These are phyloP conservation scores for Rutstroemia sydowiana DNA, from an alignment of 2,329 filamentous ascomycete genomes.

Conservation along the genomic window DNA sequence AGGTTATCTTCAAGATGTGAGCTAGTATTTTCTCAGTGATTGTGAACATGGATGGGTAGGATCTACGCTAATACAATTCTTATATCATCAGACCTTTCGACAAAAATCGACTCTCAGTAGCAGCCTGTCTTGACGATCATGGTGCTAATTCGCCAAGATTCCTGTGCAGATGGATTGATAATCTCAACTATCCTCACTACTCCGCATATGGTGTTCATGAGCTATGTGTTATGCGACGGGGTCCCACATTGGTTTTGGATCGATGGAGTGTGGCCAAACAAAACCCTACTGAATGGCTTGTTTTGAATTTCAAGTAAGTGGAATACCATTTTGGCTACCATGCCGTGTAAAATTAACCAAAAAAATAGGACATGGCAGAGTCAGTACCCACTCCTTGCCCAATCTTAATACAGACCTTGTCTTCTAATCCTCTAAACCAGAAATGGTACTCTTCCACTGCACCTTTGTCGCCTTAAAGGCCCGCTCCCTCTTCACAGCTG, in stretches of 20 bases:
- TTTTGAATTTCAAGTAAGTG: conserved; percentile 44
- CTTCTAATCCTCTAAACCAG: conserved; percentile 29
- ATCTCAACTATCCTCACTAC: conserved; percentile 31
- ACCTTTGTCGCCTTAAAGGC: conserved; percentile 51
- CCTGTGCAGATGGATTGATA: conserved; percentile 29
- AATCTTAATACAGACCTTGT: neutral
- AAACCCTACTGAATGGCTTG: conserved; percentile 45
- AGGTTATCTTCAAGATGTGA: conserved; percentile 49
- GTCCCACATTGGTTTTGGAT: conserved; percentile 42
- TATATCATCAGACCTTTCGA: conserved; percentile 41
- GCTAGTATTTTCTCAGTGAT: conserved; percentile 8
- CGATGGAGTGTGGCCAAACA: conserved; percentile 42
- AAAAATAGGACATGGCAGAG: conserved; percentile 6
- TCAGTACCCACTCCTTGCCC: neutral
- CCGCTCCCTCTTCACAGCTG: conserved; percentile 38
- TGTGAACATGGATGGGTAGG: neutral
- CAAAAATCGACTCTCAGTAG: conserved; percentile 46
- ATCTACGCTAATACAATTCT: too few species aligned
- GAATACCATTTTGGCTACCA: neutral
- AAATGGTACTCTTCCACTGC: conserved; percentile 53
- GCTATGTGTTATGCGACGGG: conserved; percentile 44
- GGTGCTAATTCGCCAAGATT: conserved; percentile 29
- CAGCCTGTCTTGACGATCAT: conserved; percentile 41
- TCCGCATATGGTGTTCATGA: conserved; percentile 47
- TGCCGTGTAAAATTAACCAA: neutral